phyloP scores from a whole-genome alignment of 352 stramenopile genomes.

The Aphanomyces euteiches region DNA sequence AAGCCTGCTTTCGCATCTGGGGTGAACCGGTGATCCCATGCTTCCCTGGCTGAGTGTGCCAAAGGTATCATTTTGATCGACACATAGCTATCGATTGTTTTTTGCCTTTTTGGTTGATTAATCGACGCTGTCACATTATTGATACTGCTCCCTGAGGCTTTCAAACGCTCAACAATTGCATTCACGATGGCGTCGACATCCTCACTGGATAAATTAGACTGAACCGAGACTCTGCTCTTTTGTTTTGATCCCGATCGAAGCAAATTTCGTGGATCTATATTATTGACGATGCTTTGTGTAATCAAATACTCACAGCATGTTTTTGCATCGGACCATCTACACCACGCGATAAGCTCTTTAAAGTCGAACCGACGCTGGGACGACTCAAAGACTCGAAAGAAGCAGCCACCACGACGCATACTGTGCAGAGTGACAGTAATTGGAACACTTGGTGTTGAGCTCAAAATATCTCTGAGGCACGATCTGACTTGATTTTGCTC shows the following conservation, averaged over 20 bases:
- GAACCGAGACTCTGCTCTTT: neutral
- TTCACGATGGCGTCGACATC: neutral
- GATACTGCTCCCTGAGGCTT: neutral
- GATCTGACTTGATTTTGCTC: neutral
- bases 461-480: neutral
- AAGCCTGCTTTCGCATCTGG: neutral
- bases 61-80: neutral
- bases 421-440: neutral
- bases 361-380: neutral
- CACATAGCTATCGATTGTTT: neutral
- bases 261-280: neutral
- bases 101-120: neutral
- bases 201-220: neutral
- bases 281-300: neutral
- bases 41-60: neutral
- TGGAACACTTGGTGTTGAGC: neutral
- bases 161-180: neutral
- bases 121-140: neutral
- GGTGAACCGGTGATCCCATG: neutral
- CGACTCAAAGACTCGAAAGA: neutral
- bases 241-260: neutral
- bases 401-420: neutral
- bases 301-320: constrained; percentile 4
- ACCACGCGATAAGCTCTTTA: neutral
- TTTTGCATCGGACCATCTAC: neutral